phyloP scores from a whole-genome alignment of 768 basidiomycete species.

The Podaxis sp. region DNA sequence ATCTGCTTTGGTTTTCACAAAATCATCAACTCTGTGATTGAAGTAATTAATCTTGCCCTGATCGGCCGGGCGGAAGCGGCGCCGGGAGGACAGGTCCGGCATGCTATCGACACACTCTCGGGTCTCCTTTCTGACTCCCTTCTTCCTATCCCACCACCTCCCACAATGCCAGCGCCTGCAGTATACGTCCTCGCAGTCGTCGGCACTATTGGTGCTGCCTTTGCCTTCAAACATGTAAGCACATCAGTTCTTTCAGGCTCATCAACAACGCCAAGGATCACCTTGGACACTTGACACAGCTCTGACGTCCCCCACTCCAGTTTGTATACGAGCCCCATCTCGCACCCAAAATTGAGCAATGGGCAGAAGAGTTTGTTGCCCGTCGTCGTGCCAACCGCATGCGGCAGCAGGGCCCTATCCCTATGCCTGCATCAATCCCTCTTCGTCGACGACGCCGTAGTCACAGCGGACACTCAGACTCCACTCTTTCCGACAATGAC shows the following conservation, averaged over 20 bases:
- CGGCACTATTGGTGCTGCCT: conserved; percentile 46
- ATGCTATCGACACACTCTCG: background rate
- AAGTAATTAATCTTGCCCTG: background rate
- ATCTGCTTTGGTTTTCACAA: no score
- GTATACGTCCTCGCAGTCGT: conserved; percentile 54
- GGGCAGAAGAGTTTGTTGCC: conserved; percentile 40
- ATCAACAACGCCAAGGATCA: background rate
- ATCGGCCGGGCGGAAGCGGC: conserved; percentile 4
- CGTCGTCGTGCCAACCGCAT: conserved; percentile 30
- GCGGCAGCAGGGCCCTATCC: conserved; percentile 23
- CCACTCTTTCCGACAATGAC: conserved; percentile 16
- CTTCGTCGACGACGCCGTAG: conserved; percentile 20
- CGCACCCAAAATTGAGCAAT: conserved; percentile 56
- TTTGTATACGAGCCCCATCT: conserved; percentile 72
- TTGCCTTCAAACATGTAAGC: conserved; percentile 61
- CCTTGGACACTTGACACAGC: conserved; percentile 21
- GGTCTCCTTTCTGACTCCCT: background rate
- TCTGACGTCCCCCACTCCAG: conserved; percentile 31
- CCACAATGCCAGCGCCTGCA: conserved; percentile 38
- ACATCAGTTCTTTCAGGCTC: background rate
- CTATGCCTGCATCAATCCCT: conserved; percentile 23
- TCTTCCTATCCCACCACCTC: background rate
- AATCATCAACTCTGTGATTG: no score
- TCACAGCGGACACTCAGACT: conserved; percentile 23
- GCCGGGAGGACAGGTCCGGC: background rate